A percentile compares a stretch with the other conserved stretches of the same genome.
Evolutionary conservation across 768 basidiomycete species (phyloP).

Genomic region (Austroboletus eburneus): DNA sequence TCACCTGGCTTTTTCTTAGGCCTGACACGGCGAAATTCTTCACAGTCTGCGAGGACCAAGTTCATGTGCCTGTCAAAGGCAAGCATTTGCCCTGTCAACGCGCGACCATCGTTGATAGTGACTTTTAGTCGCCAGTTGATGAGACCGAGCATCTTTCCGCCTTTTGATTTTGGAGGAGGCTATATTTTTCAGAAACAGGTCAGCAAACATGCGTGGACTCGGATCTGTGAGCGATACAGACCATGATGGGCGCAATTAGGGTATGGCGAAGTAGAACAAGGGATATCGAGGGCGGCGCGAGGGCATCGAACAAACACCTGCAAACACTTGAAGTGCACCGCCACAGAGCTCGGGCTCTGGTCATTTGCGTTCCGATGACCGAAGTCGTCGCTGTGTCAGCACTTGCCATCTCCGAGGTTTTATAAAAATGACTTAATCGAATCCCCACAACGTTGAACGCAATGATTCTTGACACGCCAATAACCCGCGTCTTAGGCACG

Average conservation of each 20-base stretch:
- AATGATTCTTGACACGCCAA: conserved; percentile 31
- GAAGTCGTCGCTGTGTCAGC: too few species aligned
- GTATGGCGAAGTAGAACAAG: conserved; percentile 17
- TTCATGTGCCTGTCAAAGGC: conserved; percentile 99
- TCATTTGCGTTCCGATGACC: too few species aligned
- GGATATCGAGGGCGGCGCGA: conserved; percentile 18
- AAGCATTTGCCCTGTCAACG: conserved; percentile 96
- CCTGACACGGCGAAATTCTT: conserved; percentile 91
- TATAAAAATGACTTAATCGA: too few species aligned
- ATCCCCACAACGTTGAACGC: background rate
- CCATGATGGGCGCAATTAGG: conserved; percentile 54
- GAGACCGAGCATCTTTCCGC: conserved; percentile 96
- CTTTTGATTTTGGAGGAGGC: conserved; percentile 96
- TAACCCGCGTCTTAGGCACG: conserved; percentile 52
- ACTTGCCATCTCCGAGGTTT: background rate
- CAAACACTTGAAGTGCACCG: conserved; percentile 30
- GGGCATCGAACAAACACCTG: conserved; percentile 26
- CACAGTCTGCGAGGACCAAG: conserved; percentile 95
- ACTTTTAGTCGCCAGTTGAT: conserved; percentile 98
- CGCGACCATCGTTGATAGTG: conserved; percentile 95
- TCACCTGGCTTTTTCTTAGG: conserved; percentile 89
- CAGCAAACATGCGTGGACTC: background rate
- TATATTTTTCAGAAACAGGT: conserved; percentile 27
- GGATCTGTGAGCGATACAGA: conserved; percentile 29
- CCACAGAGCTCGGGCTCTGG: too few species aligned